Base-by-base conservation (phyloP, 768 basidiomycete genomes). In the Solioccasus polychromus region DNA sequence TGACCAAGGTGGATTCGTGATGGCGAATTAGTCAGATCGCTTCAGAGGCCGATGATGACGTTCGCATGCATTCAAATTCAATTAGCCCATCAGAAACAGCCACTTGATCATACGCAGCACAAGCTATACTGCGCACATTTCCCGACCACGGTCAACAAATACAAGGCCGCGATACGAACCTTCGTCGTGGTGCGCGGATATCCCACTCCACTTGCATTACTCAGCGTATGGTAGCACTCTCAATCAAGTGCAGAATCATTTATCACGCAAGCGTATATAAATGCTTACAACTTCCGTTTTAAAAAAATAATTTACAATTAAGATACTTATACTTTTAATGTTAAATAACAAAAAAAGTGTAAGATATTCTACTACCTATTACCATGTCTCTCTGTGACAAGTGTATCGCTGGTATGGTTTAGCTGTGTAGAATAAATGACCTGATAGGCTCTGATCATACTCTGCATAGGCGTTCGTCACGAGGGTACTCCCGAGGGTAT, bases 351-450 rank as follows among this genome's bases (percentile, higher is more conserved):
- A 4, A 20, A n/a, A n/a, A n/a, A n/a, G 15, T 30, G 10, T 8
- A 19, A 14, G 31, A 34, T 18, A 24, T 26, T 25, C 4, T 5
- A 19, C n/a, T 18, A n/a, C n/a, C 23, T 24, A 47, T 23, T 51
- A 39, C 5, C 38, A 79, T 80, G 79, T 74, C 73, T 61, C 66
- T 79, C 47, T 80, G 80, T 64, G 66, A 71, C 47, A 60, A 83
- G 54, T 85, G 82, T 46, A 48, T 82, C 44, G 69, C 69, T 60
- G 80, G 82, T 78, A 42, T 31, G 64, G n/a, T 3, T 20, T 22
- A 20, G 5, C 15, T 35, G 25, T n/a, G 5, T n/a, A 28, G 14
- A 6, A 5, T 18, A 17, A 44, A 44, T n/a, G n/a, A n/a, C n/a
- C n/a, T 20, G 24, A 31, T 20, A 14, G 8, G 9, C 44, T 44